Conservation (phyloP, 768 basidiomycete species). For the Rhizopogon vesiculosus region DNA sequence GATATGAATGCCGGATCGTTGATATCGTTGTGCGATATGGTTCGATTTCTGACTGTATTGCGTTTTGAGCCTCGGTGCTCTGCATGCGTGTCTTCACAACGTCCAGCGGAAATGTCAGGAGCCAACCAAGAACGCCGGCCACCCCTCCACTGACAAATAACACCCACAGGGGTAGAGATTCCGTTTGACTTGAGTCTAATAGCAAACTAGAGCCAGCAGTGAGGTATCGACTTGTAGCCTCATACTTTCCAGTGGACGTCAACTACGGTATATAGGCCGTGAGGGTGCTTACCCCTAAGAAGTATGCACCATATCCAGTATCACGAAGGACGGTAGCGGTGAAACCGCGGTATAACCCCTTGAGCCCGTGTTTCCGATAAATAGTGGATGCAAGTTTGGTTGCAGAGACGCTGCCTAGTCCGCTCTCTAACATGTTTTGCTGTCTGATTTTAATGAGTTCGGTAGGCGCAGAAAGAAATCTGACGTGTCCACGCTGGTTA, state of each 20-base stretch:
- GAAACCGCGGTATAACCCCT: constrained; percentile 75
- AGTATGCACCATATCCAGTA: constrained; percentile 83
- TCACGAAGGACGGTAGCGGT: constrained; percentile 73
- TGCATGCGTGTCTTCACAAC: constrained; percentile 90
- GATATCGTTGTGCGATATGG: constrained; percentile 58
- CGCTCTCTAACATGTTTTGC: constrained; percentile 44
- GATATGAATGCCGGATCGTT: constrained; percentile 57
- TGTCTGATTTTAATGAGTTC: constrained; percentile 89
- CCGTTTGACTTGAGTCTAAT: constrained; percentile 36
- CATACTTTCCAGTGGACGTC: constrained; percentile 40
- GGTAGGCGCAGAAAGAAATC: constrained; percentile 75
- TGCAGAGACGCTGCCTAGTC: constrained; percentile 37
- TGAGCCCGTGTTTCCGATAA: constrained; percentile 48
- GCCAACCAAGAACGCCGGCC: constrained; percentile 77
- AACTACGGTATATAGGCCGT: neutral
- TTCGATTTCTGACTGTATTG: constrained; percentile 21
- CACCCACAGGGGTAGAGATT: constrained; percentile 45
- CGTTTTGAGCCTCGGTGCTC: constrained; percentile 25
- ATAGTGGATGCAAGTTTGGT: constrained; percentile 53
- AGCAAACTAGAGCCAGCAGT: constrained; percentile 32
- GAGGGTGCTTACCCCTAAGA: constrained; percentile 53
- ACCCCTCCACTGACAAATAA: constrained; percentile 71
- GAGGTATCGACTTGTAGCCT: constrained; percentile 55
- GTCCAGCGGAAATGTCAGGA: constrained; percentile 82
- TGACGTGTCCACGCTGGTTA: constrained; percentile 19